Percentiles rank a stretch among this genome's conserved stretches.
These are phyloP conservation scores for Ambrosiella beaveri DNA, from an alignment of 2,329 filamentous ascomycete genomes.

Conservation along the genomic window DNA sequence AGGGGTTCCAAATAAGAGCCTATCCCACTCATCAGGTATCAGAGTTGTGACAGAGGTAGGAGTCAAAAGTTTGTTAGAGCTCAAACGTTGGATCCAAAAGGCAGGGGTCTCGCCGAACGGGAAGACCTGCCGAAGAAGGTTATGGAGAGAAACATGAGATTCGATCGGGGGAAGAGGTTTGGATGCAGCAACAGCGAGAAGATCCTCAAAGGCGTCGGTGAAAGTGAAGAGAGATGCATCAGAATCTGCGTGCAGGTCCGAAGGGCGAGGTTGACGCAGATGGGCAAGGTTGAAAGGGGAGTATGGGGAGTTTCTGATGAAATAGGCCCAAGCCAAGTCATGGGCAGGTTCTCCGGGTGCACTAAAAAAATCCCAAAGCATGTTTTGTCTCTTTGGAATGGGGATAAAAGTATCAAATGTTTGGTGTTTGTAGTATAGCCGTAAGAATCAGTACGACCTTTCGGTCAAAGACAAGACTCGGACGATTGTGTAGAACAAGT, in stretches of 20 bases:
- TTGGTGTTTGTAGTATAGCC: background rate
- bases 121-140: conserved; percentile 23
- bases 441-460: background rate
- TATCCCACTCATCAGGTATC: conserved; percentile 8
- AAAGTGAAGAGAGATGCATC: conserved; percentile 27
- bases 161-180: conserved; percentile 25
- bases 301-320: conserved; percentile 22
- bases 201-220: conserved; percentile 40
- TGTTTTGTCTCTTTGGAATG: background rate
- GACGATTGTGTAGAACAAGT: no score
- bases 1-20: background rate
- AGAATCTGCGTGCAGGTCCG: conserved; percentile 23
- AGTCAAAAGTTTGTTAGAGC: conserved; percentile 23
- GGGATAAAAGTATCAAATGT: background rate
- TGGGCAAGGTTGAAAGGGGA: conserved; percentile 28
- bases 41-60: conserved; percentile 16
- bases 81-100: conserved; percentile 26
- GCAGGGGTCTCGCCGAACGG: conserved; percentile 24
- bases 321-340: conserved; percentile 10
- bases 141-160: conserved; percentile 21
- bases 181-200: conserved; percentile 30
- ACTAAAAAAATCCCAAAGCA: conserved; percentile 12
- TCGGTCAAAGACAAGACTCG: no score
- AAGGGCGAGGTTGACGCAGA: conserved; percentile 30
- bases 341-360: conserved; percentile 6